Evolutionary conservation across 139 green algal genomes (phyloP).

Genomic region (Chlamydomonas sphaeroides): DNA sequence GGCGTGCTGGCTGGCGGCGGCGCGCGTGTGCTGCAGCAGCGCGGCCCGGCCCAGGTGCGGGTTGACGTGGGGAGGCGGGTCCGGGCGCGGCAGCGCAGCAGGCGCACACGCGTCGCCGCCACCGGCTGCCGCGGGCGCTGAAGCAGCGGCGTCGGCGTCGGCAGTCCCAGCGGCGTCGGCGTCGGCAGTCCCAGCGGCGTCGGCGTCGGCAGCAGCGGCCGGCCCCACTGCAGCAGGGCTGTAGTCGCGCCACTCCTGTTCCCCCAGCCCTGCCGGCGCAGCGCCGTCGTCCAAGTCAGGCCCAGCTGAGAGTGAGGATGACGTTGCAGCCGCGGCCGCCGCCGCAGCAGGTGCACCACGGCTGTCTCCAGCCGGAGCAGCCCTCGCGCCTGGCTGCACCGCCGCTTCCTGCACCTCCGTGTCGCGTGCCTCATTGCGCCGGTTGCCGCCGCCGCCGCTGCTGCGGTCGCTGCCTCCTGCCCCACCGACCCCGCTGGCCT

Average conservation of each 20-base stretch:
- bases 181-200: background rate
- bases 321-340: background rate
- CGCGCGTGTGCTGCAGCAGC: constrained; percentile 21
- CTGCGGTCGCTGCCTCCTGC: background rate
- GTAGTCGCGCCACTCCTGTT: background rate
- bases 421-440: too few species aligned
- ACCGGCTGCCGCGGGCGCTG: too few species aligned
- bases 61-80: background rate
- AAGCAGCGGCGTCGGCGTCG: too few species aligned
- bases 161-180: background rate
- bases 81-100: background rate
- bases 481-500: background rate
- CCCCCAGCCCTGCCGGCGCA: background rate
- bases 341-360: too few species aligned
- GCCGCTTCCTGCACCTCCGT: too few species aligned
- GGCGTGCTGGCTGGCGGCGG: too few species aligned
- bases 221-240: background rate
- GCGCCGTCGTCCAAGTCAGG: too few species aligned
- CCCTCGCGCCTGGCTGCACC: too few species aligned
- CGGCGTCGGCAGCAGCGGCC: background rate
- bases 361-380: too few species aligned
- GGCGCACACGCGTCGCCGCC: too few species aligned
- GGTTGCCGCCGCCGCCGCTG: background rate
- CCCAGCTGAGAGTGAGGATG: too few species aligned
- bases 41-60: constrained; percentile 5